Evolutionary conservation across 1,284 basidiomycete genomes (phyloP), one percentile per base, ranked within the genome.

Genomic region (Rhodotorula sp.): DNA sequence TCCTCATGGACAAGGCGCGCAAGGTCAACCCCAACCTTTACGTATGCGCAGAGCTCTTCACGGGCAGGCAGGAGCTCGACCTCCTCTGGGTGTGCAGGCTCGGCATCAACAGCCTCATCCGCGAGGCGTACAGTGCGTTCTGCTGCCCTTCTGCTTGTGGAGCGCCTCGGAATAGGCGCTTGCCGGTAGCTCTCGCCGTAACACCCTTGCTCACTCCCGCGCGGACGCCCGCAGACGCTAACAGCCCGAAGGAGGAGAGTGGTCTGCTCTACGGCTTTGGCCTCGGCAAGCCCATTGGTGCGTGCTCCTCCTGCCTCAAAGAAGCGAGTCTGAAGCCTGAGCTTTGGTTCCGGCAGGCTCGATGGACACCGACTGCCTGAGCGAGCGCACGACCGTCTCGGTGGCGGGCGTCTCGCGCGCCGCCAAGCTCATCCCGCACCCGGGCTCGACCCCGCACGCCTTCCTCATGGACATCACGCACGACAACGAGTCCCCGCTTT

Each of bases 21-120:
- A 88, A 88, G 34, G 87, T 89, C 68, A 94, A 94, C 78, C 94
- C 94, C 1, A 87, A 99, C 79, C 85, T 99, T 48, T 98, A 98
- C 79, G 89, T 99, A 58, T 95, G 93, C 80, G 96, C 96, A 8
- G 96, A 99, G 82, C 86, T 99, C 51, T 99, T 99, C 81, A 98
- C 97, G 0, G 97, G 96, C 5, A 94, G 87, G 76, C 92, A 96
- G 82, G 92, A 95, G 76, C 97, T 89, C 89, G 95, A 97, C 79
- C 83, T 91, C 41, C 82, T 91, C 60, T 97, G 97, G 80, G 94
- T 97, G 46, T 90, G 91, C 79, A 88, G 91, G 68, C 83, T 97
- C 53, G 94, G 95, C 0, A 87, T 97, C 81, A 97, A 97, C 81
- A 91, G 90, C 81, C 83, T 97, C 80, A 89, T 97, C 73, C 85